Evolutionary conservation across 208 protist species (phyloP), one percentile per base, ranked within the genome.

Genomic region (Leishmania guyanensis): DNA sequence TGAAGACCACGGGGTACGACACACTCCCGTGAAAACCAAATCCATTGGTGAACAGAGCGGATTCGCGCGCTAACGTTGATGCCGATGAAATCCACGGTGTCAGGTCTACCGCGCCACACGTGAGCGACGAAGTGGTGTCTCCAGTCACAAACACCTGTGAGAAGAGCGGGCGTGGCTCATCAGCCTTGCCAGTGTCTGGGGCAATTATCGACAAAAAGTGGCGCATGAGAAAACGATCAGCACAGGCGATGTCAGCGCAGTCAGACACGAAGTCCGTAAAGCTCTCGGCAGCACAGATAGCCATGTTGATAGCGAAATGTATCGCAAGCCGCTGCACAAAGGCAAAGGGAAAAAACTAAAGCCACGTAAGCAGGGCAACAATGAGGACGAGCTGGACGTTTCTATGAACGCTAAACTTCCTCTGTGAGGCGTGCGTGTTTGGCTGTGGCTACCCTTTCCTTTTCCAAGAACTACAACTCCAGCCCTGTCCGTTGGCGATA

Each of bases 161-260:
- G 46, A 82, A 81, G 5, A 46, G 51, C 10, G 56, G 36, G 17
- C 48, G 77, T 17, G 70, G 43, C 9, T 43, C 2, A 50, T 4
- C 29, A 9, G 5, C 26, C 2, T 39, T 74, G 20, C 48, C 16
- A 8, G 22, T 12, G 9, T 26, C 16, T 4, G 72, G 33, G 8
- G 66, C 56, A n/a, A 85, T n/a, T 16, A 43, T 26, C 43, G 46
- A 36, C 2, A 85, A n/a, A 53, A 85, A 81, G 33, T 75, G 76
- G 6, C 50, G 36, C 33, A 70, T 62, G 5, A 48, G 68, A 36
- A 81, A 50, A 14, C 56, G 50, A 64, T 48, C 53, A 8, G 82
- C 77, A 29, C 82, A 85, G 26, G 46, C 78, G 50, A 85, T 69
- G 29, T 85, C 82, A 12, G 77, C 77, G 72, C 82, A 85, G 64